Evolutionary conservation across 768 basidiomycete species (phyloP), one percentile per base, ranked within the genome.

Genomic region (Lyophyllum semitale): DNA sequence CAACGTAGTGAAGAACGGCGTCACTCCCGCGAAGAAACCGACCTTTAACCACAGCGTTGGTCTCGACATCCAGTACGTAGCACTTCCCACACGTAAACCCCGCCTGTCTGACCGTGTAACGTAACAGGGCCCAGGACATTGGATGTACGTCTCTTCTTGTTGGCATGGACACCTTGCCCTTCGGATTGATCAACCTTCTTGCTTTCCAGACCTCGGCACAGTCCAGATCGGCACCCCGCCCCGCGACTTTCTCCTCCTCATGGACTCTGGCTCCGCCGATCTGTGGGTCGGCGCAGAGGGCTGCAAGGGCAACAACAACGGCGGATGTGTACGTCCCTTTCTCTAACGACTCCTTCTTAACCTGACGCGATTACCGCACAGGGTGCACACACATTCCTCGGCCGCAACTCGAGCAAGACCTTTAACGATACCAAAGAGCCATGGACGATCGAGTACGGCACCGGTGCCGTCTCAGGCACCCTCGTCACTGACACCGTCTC

Each of bases 201-300:
- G 38, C 13, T 51, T 52, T 55, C 25, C 41, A 73, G 73, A 77
- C 51, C 57, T 74, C n/a, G 65, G 59, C 12, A 62, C 49, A 5
- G 46, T 77, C 4, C 29, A 59, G 45, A 66, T 77, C 13, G 76
- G 86, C 22, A 85, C 83, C 2, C 84, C 82, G 22, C 69, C 75
- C 8, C 70, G 61, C 27, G 45, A 68, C 45, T 87, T 85, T 58
- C 64, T 65, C 7, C 61, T 87, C 37, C 65, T 87, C 18, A 77
- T 88, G 73, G 85, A 87, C 65, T 79, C 81, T 2, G 85, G 87
- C 22, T 84, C 83, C 4, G 79, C 83, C 0, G 85, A 88, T 65
- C 73, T 83, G 50, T 86, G 84, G 83, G 81, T 83, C 26, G 74
- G 72, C 3, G 70, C 75, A 17, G 80, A 82, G 56, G 66, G 65